Conservation (phyloP, 2,329 filamentous ascomycete species). For the Dendryphion nanum region DNA sequence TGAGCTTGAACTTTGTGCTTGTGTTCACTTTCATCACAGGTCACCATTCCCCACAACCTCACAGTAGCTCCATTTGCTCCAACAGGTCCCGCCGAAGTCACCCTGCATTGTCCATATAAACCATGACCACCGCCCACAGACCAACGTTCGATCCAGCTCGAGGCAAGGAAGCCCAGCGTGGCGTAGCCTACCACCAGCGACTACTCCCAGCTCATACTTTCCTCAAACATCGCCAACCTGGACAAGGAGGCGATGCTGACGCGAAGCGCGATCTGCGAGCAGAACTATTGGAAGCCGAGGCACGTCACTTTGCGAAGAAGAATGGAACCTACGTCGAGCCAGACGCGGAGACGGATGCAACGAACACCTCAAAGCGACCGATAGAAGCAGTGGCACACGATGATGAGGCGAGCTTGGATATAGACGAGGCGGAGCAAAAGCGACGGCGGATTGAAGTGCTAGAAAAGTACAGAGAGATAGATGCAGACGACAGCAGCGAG, state of each 20-base stretch:
- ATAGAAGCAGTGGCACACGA: conserved; percentile 53
- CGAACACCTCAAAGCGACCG: conserved; percentile 61
- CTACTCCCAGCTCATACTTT: conserved; percentile 90
- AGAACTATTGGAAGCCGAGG: conserved; percentile 86
- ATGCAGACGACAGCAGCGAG: conserved; percentile 67
- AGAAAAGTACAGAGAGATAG: conserved; percentile 83
- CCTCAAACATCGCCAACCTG: conserved; percentile 78
- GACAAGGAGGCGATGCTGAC: conserved; percentile 83
- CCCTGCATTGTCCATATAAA: conserved; percentile 10
- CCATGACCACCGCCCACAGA: conserved; percentile 63
- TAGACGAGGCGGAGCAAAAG: conserved; percentile 74
- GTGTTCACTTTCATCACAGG: background rate
- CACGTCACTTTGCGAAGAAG: conserved; percentile 82
- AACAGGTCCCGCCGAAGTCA: background rate
- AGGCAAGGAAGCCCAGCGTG: conserved; percentile 91
- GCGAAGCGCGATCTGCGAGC: conserved; percentile 76
- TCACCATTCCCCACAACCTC: background rate
- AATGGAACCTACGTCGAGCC: conserved; percentile 60
- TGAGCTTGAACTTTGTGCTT: no score
- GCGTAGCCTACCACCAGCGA: conserved; percentile 93
- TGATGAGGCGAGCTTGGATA: conserved; percentile 48
- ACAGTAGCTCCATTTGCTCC: background rate
- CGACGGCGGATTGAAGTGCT: conserved; percentile 70
- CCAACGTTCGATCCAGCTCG: conserved; percentile 95
- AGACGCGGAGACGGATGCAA: conserved; percentile 39